Conservation (phyloP, 2,329 filamentous ascomycete genomes). For the Alternaria triticina region DNA sequence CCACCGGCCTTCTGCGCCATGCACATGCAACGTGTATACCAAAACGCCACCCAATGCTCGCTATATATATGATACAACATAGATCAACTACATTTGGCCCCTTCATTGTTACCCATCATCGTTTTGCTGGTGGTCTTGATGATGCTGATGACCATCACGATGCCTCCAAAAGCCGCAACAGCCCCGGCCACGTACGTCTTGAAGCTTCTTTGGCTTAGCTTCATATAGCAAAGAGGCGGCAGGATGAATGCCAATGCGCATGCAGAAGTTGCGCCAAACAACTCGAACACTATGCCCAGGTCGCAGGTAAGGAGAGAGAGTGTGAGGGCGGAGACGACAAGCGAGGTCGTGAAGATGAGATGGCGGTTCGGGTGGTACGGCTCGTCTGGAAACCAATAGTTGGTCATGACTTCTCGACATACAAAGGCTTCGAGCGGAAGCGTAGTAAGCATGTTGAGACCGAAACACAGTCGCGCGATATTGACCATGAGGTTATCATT, state of each 20-base stretch:
- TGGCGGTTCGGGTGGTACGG: slow-evolving; percentile 85
- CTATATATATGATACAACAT: slow-evolving; percentile 22
- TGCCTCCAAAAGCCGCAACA: slow-evolving; percentile 78
- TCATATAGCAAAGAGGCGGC: slow-evolving; percentile 93
- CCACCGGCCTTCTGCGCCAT: background rate
- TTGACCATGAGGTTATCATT: slow-evolving; percentile 92
- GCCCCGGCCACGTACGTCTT: slow-evolving; percentile 73
- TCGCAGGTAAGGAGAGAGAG: slow-evolving; percentile 89
- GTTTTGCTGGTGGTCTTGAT: slow-evolving; percentile 41
- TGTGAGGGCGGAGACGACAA: slow-evolving; percentile 80
- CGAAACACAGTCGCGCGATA: slow-evolving; percentile 91
- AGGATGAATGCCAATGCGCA: slow-evolving; percentile 94
- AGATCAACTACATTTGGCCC: slow-evolving; percentile 34
- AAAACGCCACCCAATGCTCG: slow-evolving; percentile 26
- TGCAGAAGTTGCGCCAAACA: slow-evolving; percentile 93
- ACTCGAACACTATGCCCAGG: slow-evolving; percentile 90
- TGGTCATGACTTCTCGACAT: slow-evolving; percentile 94
- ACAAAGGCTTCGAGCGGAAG: slow-evolving; percentile 96
- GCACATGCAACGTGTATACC: slow-evolving; percentile 10
- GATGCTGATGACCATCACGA: slow-evolving; percentile 74
- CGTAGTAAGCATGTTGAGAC: slow-evolving; percentile 98
- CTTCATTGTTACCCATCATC: slow-evolving; percentile 26
- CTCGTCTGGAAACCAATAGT: slow-evolving; percentile 75
- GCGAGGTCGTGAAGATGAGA: slow-evolving; percentile 79
- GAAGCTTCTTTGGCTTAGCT: slow-evolving; percentile 81